phyloP scores from a whole-genome alignment of 768 basidiomycete genomes.

The Baorangia bicolor region DNA sequence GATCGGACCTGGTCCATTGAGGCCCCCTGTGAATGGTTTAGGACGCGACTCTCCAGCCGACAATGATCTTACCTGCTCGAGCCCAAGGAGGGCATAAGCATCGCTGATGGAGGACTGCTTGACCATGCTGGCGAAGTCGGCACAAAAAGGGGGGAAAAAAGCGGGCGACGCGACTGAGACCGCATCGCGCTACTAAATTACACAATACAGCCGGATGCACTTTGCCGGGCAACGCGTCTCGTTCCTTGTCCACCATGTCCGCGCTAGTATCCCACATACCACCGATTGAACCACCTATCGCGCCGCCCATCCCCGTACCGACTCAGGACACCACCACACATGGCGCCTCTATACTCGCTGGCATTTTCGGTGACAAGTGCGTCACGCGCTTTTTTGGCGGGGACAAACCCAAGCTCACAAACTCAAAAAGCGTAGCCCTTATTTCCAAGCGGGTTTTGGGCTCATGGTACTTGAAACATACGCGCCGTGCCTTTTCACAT shows the following conservation, averaged over 20 bases:
- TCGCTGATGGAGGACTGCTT: constrained; percentile 36
- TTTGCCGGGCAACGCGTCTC: constrained; percentile 3
- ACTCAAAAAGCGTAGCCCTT: constrained; percentile 67
- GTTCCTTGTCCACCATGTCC: constrained; percentile 9
- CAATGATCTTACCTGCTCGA: constrained; percentile 46
- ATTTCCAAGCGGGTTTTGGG: constrained; percentile 97
- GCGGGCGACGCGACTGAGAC: constrained; percentile 26
- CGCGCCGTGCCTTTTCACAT: neutral
- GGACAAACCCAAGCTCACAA: constrained; percentile 13
- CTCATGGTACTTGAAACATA: constrained; percentile 67
- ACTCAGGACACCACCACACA: constrained; percentile 7
- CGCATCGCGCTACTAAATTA: constrained; percentile 26
- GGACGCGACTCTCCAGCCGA: neutral
- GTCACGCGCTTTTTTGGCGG: constrained; percentile 29
- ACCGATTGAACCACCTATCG: neutral
- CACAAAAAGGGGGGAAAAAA: constrained; percentile 15
- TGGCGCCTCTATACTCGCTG: constrained; percentile 34
- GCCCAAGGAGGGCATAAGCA: constrained; percentile 46
- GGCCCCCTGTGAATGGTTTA: constrained; percentile 43
- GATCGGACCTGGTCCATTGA: constrained; percentile 64
- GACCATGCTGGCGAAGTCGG: constrained; percentile 31
- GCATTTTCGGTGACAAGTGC: constrained; percentile 65
- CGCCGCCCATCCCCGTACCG: constrained; percentile 1
- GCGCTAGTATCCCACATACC: neutral
- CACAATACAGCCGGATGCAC: neutral